Percentiles rank a stretch among this genome's conserved stretches.
These are phyloP conservation scores for Grosmannia huntii DNA, from an alignment of 2,329 filamentous ascomycete genomes.

Conservation along the genomic window DNA sequence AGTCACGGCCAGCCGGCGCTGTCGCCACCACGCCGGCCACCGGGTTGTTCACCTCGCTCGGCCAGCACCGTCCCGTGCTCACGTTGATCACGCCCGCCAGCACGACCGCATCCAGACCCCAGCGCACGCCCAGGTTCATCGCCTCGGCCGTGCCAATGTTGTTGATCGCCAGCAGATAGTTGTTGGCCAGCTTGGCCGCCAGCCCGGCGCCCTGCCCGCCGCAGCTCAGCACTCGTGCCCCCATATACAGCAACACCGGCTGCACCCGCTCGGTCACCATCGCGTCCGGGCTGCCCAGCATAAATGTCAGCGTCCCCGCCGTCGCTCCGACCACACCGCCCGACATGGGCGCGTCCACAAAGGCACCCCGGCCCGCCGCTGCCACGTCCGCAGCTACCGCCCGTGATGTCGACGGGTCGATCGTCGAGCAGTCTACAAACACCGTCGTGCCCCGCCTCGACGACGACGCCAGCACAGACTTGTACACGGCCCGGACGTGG, in stretches of 20 bases:
- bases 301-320: slow-evolving; percentile 84
- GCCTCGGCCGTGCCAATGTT: slow-evolving; percentile 63
- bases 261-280: slow-evolving; percentile 51
- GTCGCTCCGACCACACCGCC: slow-evolving; percentile 86
- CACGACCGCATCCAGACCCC: slow-evolving; percentile 47
- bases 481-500: slow-evolving; percentile 76
- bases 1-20: slow-evolving; percentile 65
- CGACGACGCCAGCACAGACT: slow-evolving; percentile 53
- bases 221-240: slow-evolving; percentile 72
- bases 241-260: slow-evolving; percentile 67
- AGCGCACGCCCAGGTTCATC: slow-evolving; percentile 51
- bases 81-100: slow-evolving; percentile 83
- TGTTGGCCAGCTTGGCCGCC: slow-evolving; percentile 90
- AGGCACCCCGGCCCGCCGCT: slow-evolving; percentile 39
- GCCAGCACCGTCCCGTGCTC: slow-evolving; percentile 92
- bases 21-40: slow-evolving; percentile 71
- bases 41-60: slow-evolving; percentile 90
- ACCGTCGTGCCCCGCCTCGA: slow-evolving; percentile 46
- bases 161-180: slow-evolving; percentile 88
- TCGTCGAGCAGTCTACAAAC: slow-evolving; percentile 95
- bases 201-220: slow-evolving; percentile 76
- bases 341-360: slow-evolving; percentile 94
- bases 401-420: slow-evolving; percentile 76
- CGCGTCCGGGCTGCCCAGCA: slow-evolving; percentile 60
- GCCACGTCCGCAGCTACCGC: slow-evolving; percentile 58